These are phyloP conservation scores for Crithidia expoeki DNA, from an alignment of 208 protist species.

Conservation along the genomic window DNA sequence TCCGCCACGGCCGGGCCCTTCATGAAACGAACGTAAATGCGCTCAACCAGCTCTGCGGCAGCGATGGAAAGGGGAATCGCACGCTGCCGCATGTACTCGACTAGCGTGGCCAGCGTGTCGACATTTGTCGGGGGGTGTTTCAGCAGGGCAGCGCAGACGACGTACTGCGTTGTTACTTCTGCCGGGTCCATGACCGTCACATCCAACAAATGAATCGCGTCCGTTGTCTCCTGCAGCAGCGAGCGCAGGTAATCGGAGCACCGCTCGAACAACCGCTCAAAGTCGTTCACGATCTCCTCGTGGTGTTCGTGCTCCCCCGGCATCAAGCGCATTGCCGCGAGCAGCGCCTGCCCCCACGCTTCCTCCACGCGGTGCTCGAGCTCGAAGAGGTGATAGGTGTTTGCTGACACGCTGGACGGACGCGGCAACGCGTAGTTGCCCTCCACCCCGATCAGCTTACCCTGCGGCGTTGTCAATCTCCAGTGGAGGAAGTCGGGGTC, in stretches of 20 bases:
- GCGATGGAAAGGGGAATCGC: slow-evolving; percentile 46
- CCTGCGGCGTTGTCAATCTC: slow-evolving; percentile 36
- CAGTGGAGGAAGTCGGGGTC: slow-evolving; percentile 44
- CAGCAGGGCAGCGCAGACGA: slow-evolving; percentile 56
- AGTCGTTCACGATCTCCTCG: slow-evolving; percentile 68
- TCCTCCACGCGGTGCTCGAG: slow-evolving; percentile 49
- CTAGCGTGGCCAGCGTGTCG: slow-evolving; percentile 41
- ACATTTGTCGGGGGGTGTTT: slow-evolving; percentile 48
- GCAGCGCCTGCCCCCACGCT: slow-evolving; percentile 65
- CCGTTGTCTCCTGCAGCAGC: slow-evolving; percentile 38
- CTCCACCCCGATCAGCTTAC: slow-evolving; percentile 22
- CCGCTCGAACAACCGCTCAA: slow-evolving; percentile 62
- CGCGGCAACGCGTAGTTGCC: slow-evolving; percentile 32
- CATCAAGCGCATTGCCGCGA: slow-evolving; percentile 51
- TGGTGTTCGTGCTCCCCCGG: slow-evolving; percentile 76
- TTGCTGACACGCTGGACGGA: slow-evolving; percentile 20
- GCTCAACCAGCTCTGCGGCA: slow-evolving; percentile 63
- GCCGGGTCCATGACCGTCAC: slow-evolving; percentile 27
- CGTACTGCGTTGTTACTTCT: slow-evolving; percentile 44
- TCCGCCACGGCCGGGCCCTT: slow-evolving; percentile 64
- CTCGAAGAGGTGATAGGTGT: slow-evolving; percentile 28
- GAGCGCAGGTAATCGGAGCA: slow-evolving; percentile 65
- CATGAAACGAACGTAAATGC: slow-evolving; percentile 73
- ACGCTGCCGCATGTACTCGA: slow-evolving; percentile 52
- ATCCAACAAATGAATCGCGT: slow-evolving; percentile 46